Evolutionary conservation across 1,284 basidiomycete species (phyloP), one percentile per base, ranked within the genome.

Genomic region (Heterobasidion parviporum): DNA sequence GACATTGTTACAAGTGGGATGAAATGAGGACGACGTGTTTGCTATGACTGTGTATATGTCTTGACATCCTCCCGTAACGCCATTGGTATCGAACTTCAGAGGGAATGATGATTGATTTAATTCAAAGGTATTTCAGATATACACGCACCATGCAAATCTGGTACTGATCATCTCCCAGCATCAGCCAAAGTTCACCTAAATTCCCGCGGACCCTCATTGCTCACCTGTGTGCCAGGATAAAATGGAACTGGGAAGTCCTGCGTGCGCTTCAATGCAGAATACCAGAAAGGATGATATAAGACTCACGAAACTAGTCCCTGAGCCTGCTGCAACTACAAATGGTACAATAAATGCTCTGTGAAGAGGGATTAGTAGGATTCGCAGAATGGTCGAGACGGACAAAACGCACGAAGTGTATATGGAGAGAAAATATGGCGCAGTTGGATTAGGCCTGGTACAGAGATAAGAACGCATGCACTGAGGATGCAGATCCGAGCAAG

Each of bases 101-200:
- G 55, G 6, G 38, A 15, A 45, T 54, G 52, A 54, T 50, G 46
- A 49, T 3, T 12, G 10, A 41, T n/a, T 26, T 8, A 41, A n/a
- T 41, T 41, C 38, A 41, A 6, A 41, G 4, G 38, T 5, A 41
- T 10, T 3, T 12, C 38, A 6, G 38, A n/a, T n/a, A 41, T n/a
- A n/a, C 7, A 52, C 70, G 54, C 51, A 82, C 80, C 82, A 85
- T 85, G 71, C 82, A 85, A 66, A 82, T 80, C 70, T 83, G 81
- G 64, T 82, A 85, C 74, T 80, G 61, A 36, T 53, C 41, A 41
- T 20, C 38, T 41, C 6, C 38, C 38, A 41, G 10, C 26, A 41
- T 32, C 14, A 46, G 55, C 49, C 15, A 38, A 52, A 48, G 18
- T 10, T 48, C 9, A 48, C 18, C 12, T 8, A 48, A n/a, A 6